Conservation (phyloP, 2,329 filamentous ascomycete genomes). For the Hymenoscyphus albidus region DNA sequence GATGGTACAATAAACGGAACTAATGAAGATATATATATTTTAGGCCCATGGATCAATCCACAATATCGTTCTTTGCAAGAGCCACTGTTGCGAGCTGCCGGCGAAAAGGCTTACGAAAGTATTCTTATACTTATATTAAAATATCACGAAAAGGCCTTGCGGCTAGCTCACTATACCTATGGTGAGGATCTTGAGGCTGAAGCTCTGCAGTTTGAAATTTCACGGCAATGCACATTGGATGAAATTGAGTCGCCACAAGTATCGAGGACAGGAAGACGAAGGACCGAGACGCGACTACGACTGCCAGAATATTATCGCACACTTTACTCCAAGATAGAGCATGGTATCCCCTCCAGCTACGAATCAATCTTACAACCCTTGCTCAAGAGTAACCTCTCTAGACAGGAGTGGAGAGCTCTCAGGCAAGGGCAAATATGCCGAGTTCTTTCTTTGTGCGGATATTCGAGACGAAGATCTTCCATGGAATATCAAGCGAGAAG, state of each 20-base stretch:
- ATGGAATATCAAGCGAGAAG: conserved; percentile 10
- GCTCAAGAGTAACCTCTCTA: neutral
- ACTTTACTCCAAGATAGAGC: neutral
- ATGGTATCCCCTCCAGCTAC: neutral
- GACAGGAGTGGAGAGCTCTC: neutral
- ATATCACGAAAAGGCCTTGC: neutral
- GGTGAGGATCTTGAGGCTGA: neutral
- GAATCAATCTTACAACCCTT: neutral
- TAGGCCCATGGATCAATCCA: neutral
- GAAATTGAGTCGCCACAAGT: neutral
- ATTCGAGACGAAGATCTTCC: conserved; percentile 14
- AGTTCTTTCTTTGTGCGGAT: conserved; percentile 10
- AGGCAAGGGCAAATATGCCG: neutral
- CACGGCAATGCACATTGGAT: neutral
- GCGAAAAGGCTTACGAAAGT: neutral
- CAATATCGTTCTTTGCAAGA: neutral
- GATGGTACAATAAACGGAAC: no score
- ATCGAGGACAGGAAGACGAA: neutral
- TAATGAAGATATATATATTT: neutral
- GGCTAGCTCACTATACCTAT: neutral
- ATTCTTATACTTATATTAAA: neutral
- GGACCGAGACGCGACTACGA: neutral
- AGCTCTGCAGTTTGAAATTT: neutral
- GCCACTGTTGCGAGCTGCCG: neutral
- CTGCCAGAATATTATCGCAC: neutral